Evolutionary conservation across 163 green algal species (phyloP), one percentile per base, ranked within the genome.

Genomic region (Prototheca wickerhamii): DNA sequence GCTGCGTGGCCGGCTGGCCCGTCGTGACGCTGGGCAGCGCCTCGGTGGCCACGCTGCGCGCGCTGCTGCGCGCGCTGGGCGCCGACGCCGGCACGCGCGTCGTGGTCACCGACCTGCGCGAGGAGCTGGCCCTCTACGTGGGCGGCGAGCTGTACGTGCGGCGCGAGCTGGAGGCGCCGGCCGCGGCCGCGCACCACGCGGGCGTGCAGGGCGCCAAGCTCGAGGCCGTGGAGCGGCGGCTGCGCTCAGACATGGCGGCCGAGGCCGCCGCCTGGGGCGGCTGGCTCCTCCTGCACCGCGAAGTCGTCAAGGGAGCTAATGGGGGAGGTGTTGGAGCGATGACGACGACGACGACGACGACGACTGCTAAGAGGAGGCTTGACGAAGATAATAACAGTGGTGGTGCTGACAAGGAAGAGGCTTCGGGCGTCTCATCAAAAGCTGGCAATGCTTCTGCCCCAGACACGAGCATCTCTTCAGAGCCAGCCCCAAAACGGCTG

Each of bases 81-180:
- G 76, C 77, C n/a, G 65, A 68, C 21, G 68, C 75, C 15, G 74
- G 67, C 1, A 85, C 77, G 51, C 23, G 28, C 30, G 62, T 90
- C 12, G 68, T 93, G 28, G 69, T 95, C 7, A 86, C 72, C 3
- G 89, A 96, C 73, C 68, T 91, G 32, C 64, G 87, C 20, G 89
- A 96, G 68, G 87, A 94, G 76, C 68, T 90, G 55, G 82, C 89
- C 35, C 70, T 82, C 30, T 92, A 89, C 65, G 70, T 89, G 8
- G 63, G 51, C 21, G 43, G 10, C 5, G 37, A 21, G 57, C 3
- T 80, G 60, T 93, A 95, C 72, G 74, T 94, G 58, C 77, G 90
- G 15, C 72, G 90, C 5, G 90, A 97, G 74, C 73, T 95, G 61
- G 87, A 95, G 68, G 89, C 91, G 78, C 89, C 88, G 15, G 81